Evolutionary conservation across 208 protist genomes (phyloP), one percentile per base, ranked within the genome.

Genomic region (Wallacemonas rigidus): DNA sequence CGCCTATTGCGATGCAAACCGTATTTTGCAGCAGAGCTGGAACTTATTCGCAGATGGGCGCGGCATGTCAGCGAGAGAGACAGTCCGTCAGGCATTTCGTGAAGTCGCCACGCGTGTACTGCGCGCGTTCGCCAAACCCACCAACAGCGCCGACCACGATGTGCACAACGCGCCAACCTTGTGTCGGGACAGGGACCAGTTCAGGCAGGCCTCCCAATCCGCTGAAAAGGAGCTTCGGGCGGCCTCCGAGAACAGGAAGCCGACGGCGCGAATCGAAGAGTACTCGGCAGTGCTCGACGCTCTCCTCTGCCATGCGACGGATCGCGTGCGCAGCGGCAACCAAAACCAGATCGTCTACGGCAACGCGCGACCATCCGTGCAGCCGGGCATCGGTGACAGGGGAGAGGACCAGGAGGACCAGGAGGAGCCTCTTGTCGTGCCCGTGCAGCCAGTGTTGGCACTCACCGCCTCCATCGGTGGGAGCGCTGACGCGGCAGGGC

Each of bases 281-380:
- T 51, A 65, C 57, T 56, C 26, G 44, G 68, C 26, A 2, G 43
- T 41, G 50, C 39, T 48, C 35, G 9, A 62, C 17, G 47, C 14
- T 43, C 55, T 54, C 11, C 70, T 41, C 15, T 61, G 36, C 11
- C 61, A 68, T 38, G 51, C 57, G 15, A 6, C 62, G 7, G 47
- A 53, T 17, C 67, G 54, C 53, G 48, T 26, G 26, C 8, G 60
- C 56, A 7, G 57, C 75, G 1, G 45, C 89, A 26, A 0, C 26
- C 26, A 26, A 26, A 26, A 63, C 17, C 51, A 90, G 38, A 35
- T 51, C 40, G n/a, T 85, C 1, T 36, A 9, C 48, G 41, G 40
- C 11, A 40, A 38, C 93, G 2, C 74, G 89, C 55, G 48, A 38
- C 26, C 26, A 26, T 26, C 26, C 26, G 26, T 1, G 26, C 26